Base-by-base conservation (phyloP, 2,329 filamentous ascomycete species). In the Cordyceps fumosorosea region DNA sequence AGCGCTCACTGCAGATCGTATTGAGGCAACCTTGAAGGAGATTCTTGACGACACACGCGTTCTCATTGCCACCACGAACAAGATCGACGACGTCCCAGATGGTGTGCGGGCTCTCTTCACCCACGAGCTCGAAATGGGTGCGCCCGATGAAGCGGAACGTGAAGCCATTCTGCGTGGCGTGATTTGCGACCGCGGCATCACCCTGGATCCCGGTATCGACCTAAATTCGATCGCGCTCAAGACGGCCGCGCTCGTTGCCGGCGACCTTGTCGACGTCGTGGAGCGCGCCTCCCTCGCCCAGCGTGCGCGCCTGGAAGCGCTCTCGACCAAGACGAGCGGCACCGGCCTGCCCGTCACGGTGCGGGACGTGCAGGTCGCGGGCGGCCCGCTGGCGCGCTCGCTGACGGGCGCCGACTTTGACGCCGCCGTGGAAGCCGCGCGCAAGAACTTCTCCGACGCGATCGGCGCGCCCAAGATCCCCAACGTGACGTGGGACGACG, bases 391-490 rank as follows among this genome's bases (percentile, higher is more conserved):
- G 11, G 89, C 90, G 5, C 87, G 87, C 32, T 90, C 89, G 58
- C 81, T 99, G 12, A 93, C 87, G 0, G 90, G 90, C 67, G 80
- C 83, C 2, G 95, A 99, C 74, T 93, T 98, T 66, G 92, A 96
- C 60, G 78, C 88, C n/a, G 95, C 95, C 0, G 93, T 99, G 3
- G 93, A 98, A 64, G 91, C 93, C 6, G 95, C 95, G 1, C 87
- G 95, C 60, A 97, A 97, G 81, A 98, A 97, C 75, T 99, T 99
- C 73, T 93, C 95, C 6, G 95, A 98, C 73, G 89, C 93, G 0
- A 99, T 99, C 66, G 95, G 95, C 26, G 95, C 95, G 5, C 95
- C 95, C 2, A 98, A 98, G 81, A 98, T 98, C 65, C 95, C 93
- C 7, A 97, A 96, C 65, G 95, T 99, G 7, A 89, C 89, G 24